These are phyloP conservation scores for Ogataea nitratoaversa DNA, from an alignment of 805 yeast species.

Conservation along the genomic window DNA sequence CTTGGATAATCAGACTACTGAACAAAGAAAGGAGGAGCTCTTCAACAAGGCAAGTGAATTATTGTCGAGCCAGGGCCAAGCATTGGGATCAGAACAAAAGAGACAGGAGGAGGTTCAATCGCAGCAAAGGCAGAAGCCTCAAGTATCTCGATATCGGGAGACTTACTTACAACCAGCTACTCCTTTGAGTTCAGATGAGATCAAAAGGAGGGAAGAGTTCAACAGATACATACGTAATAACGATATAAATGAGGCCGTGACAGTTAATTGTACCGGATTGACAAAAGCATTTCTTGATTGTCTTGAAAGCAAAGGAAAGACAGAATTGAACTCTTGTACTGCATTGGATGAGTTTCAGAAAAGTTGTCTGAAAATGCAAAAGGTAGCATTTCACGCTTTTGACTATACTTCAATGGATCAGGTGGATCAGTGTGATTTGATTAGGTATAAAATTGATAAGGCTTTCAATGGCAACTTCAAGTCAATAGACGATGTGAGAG, in stretches of 20 bases:
- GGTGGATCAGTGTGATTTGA: slow-evolving; percentile 27
- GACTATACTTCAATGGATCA: slow-evolving; percentile 27
- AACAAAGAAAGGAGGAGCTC: slow-evolving; percentile 1
- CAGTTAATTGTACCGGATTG: slow-evolving; percentile 32
- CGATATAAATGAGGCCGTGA: slow-evolving; percentile 25
- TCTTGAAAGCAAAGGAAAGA: slow-evolving; percentile 15
- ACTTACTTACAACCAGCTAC: slow-evolving; percentile 6
- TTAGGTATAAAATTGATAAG: slow-evolving; percentile 26
- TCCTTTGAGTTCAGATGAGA: slow-evolving; percentile 10
- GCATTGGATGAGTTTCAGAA: slow-evolving; percentile 26
- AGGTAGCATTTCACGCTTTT: slow-evolving; percentile 28
- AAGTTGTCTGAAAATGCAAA: slow-evolving; percentile 29
- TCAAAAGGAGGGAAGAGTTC: slow-evolving; percentile 14
- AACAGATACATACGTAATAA: slow-evolving; percentile 28
- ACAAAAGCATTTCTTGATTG: slow-evolving; percentile 28
- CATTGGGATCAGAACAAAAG: slow-evolving; percentile 2
- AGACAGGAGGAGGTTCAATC: slow-evolving; percentile 1
- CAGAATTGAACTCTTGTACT: slow-evolving; percentile 23
- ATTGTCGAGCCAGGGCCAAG: background rate
- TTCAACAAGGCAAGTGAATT: background rate
- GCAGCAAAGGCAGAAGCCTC: too few species aligned
- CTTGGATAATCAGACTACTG: slow-evolving; percentile 13
- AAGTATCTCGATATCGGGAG: too few species aligned
- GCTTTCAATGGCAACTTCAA: slow-evolving; percentile 26
- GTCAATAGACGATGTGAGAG: slow-evolving; percentile 22